Evolutionary conservation across 148 eudicot genomes (phyloP).

Genomic region (Rhododendron mucronatum): DNA sequence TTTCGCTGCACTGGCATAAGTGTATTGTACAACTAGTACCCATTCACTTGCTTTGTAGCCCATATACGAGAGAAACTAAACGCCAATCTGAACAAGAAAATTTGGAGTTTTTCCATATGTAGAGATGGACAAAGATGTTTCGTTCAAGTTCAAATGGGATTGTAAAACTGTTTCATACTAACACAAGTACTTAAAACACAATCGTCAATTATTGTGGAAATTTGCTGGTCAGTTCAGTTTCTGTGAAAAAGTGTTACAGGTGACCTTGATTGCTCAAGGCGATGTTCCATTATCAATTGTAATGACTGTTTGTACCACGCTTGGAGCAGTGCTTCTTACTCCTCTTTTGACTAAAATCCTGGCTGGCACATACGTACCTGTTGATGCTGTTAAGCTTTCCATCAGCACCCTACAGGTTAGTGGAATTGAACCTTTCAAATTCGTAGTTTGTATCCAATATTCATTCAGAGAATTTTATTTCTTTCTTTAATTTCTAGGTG

Average conservation of each 20-base stretch:
- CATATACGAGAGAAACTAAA: neutral
- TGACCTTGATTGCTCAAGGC: slow-evolving; percentile 62
- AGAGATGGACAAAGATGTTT: neutral
- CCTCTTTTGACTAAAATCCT: slow-evolving; percentile 50
- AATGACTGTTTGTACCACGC: slow-evolving; percentile 63
- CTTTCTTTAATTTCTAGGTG: slow-evolving; percentile 33
- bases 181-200: neutral
- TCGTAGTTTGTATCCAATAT: neutral
- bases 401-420: slow-evolving; percentile 69
- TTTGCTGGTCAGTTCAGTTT: slow-evolving; percentile 23
- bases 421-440: neutral
- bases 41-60: neutral
- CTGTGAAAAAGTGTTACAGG: slow-evolving; percentile 46
- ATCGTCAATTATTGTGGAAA: neutral
- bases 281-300: slow-evolving; percentile 67
- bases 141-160: neutral
- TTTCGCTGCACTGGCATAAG: neutral
- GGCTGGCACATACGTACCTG: slow-evolving; percentile 65
- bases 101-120: neutral
- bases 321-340: slow-evolving; percentile 68
- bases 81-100: neutral
- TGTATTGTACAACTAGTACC: neutral
- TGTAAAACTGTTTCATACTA: neutral
- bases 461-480: neutral
- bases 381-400: slow-evolving; percentile 58